Evolutionary conservation across 495 filamentous ascomycete species (phyloP).

Genomic region (Neurospora sublineolata): DNA sequence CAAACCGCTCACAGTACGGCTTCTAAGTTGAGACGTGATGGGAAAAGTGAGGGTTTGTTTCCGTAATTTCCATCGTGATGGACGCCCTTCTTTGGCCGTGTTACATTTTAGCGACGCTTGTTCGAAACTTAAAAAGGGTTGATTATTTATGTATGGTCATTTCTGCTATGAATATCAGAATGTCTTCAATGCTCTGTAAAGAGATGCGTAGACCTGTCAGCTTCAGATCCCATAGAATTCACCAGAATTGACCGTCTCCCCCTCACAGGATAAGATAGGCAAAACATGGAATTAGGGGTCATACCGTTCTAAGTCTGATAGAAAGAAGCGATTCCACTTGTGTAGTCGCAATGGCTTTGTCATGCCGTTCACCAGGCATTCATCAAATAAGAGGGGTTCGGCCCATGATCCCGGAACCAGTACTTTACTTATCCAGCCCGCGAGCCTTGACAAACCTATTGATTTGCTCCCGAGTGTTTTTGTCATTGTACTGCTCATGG

Average conservation of each 20-base stretch:
- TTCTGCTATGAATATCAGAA: background rate
- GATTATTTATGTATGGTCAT: background rate
- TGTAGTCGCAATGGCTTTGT: background rate
- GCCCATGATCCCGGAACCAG: background rate
- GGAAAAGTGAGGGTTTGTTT: background rate
- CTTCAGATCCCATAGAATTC: background rate
- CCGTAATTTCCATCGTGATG: too few relatives aligned
- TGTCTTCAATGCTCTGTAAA: background rate
- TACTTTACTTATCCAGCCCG: slow-evolving; percentile 56
- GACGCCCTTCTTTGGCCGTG: background rate
- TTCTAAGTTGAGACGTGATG: slow-evolving; percentile 17
- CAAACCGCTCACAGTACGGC: slow-evolving; percentile 36
- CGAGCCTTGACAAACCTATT: slow-evolving; percentile 73
- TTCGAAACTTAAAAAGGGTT: background rate
- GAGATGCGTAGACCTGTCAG: background rate
- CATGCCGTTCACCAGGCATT: background rate
- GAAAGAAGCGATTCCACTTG: background rate
- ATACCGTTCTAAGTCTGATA: background rate
- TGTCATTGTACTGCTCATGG: slow-evolving; percentile 83
- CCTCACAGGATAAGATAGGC: too few relatives aligned
- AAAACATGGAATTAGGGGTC: background rate
- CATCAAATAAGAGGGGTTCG: background rate
- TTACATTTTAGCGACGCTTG: background rate
- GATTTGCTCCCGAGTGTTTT: slow-evolving; percentile 52
- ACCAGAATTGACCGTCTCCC: background rate